These are phyloP conservation scores for Mucor piriformis DNA, from an alignment of 371 early-diverging fungal species.

Conservation along the genomic window DNA sequence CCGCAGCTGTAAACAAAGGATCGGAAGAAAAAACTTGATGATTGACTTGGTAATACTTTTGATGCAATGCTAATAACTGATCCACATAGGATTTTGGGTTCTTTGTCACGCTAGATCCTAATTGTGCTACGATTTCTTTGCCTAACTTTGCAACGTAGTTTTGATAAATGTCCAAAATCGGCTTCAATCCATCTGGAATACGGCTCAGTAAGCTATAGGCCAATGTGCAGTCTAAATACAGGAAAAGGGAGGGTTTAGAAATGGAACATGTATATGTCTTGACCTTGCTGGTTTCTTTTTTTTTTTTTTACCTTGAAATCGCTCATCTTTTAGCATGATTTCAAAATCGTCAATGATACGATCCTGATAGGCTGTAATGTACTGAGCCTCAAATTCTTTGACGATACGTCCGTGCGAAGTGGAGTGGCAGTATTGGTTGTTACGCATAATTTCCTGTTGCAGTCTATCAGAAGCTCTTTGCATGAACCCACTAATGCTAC, in stretches of 20 bases:
- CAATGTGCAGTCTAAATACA: constrained; percentile 72
- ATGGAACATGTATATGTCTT: too few relatives aligned
- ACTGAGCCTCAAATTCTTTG: constrained; percentile 78
- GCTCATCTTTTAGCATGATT: constrained; percentile 67
- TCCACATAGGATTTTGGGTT: constrained; percentile 76
- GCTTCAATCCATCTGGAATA: constrained; percentile 66
- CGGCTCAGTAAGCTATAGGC: constrained; percentile 69
- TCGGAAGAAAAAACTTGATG: constrained; percentile 68
- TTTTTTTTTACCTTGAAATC: constrained; percentile 56
- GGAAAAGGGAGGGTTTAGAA: too few relatives aligned
- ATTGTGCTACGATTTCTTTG: constrained; percentile 56
- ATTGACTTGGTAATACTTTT: constrained; percentile 64
- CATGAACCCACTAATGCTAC: constrained; percentile 75
- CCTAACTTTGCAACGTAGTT: constrained; percentile 65
- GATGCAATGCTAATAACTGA: constrained; percentile 63
- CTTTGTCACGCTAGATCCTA: constrained; percentile 62
- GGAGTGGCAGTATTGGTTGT: constrained; percentile 64
- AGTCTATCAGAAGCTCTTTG: constrained; percentile 55
- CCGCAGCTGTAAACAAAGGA: constrained; percentile 75
- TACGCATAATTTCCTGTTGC: constrained; percentile 60
- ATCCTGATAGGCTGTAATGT: constrained; percentile 68
- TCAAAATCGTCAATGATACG: constrained; percentile 74
- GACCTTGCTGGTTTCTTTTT: too few relatives aligned
- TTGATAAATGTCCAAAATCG: constrained; percentile 68
- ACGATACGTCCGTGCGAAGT: constrained; percentile 70